Evolutionary conservation across 306 rosid genomes (phyloP).

Genomic region (Potentilla sterilis): DNA sequence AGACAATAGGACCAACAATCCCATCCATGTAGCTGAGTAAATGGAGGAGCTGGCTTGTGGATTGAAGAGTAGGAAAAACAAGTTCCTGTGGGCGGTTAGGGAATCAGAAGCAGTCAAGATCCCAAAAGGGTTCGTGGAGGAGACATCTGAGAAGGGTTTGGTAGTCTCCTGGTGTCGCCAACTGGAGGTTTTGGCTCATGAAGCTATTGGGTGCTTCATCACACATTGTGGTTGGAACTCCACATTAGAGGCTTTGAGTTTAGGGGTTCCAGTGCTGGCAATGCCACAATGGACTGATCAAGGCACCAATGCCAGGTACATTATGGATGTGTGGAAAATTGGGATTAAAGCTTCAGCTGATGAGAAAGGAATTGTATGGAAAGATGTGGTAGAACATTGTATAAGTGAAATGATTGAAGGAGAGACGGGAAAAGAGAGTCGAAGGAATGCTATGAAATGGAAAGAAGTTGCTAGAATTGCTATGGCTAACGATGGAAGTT

Average conservation of each 20-base stretch:
- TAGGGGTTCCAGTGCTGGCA: conserved; percentile 6
- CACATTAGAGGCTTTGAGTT: conserved; percentile 15
- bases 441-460: not conserved
- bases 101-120: conserved; percentile 22
- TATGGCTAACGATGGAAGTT: conserved; percentile 2
- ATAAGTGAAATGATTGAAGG: conserved; percentile 9
- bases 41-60: conserved; percentile 30
- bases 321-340: conserved; percentile 14
- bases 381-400: not conserved
- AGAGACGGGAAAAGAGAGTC: conserved; percentile 1
- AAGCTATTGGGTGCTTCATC: conserved; percentile 19
- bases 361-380: conserved; percentile 12
- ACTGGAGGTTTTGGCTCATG: conserved; percentile 20
- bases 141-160: conserved; percentile 13
- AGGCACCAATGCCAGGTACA: conserved; percentile 8
- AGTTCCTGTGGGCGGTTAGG: conserved; percentile 42
- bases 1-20: conserved; percentile 30
- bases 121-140: conserved; percentile 30
- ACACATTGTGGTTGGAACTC: conserved; percentile 26
- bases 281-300: conserved; percentile 20
- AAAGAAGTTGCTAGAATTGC: not conserved
- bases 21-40: conserved; percentile 27
- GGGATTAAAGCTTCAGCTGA: conserved; percentile 10
- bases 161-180: conserved; percentile 19
- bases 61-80: conserved; percentile 2